These are phyloP conservation scores for Aspergillus incahuasiensis DNA, from an alignment of 495 filamentous ascomycete genomes.

Conservation along the genomic window DNA sequence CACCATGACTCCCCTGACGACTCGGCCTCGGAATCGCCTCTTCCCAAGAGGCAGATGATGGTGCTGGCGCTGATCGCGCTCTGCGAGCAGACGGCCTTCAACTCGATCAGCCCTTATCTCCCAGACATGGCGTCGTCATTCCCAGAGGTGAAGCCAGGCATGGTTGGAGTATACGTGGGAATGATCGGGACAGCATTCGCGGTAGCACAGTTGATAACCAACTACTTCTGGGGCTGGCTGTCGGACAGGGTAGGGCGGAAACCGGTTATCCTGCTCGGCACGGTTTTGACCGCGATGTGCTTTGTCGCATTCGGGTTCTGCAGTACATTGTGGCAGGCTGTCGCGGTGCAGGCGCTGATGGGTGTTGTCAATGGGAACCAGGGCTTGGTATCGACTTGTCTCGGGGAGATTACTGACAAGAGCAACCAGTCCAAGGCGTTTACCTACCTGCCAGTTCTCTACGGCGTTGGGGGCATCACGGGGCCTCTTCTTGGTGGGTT, in stretches of 20 bases:
- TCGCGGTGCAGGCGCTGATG: slow-evolving; percentile 83
- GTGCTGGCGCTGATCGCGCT: slow-evolving; percentile 85
- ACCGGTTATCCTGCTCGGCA: slow-evolving; percentile 85
- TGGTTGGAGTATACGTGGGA: slow-evolving; percentile 87
- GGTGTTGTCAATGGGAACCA: slow-evolving; percentile 90
- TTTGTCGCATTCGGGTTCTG: slow-evolving; percentile 90
- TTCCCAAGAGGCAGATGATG: slow-evolving; percentile 77
- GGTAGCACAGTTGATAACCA: slow-evolving; percentile 83
- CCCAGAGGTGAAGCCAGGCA: slow-evolving; percentile 62
- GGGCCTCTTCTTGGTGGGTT: slow-evolving; percentile 88
- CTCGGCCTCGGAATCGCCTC: slow-evolving; percentile 51
- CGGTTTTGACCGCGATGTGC: slow-evolving; percentile 69
- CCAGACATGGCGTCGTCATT: slow-evolving; percentile 88
- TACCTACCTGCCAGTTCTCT: slow-evolving; percentile 86
- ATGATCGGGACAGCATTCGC: slow-evolving; percentile 86
- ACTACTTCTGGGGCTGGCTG: slow-evolving; percentile 90
- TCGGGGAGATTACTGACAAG: slow-evolving; percentile 92
- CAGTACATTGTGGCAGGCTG: slow-evolving; percentile 72
- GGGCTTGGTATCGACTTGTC: slow-evolving; percentile 80
- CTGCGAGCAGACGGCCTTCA: slow-evolving; percentile 92
- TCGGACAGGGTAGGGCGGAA: slow-evolving; percentile 90
- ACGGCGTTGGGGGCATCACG: slow-evolving; percentile 88
- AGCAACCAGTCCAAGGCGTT: slow-evolving; percentile 92
- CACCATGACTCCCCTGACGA: slow-evolving; percentile 30
- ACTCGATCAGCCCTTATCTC: slow-evolving; percentile 93